A percentile compares a stretch with the other conserved stretches of the same genome.
phyloP scores from a whole-genome alignment of 768 basidiomycete species.

The Terana coerulea region DNA sequence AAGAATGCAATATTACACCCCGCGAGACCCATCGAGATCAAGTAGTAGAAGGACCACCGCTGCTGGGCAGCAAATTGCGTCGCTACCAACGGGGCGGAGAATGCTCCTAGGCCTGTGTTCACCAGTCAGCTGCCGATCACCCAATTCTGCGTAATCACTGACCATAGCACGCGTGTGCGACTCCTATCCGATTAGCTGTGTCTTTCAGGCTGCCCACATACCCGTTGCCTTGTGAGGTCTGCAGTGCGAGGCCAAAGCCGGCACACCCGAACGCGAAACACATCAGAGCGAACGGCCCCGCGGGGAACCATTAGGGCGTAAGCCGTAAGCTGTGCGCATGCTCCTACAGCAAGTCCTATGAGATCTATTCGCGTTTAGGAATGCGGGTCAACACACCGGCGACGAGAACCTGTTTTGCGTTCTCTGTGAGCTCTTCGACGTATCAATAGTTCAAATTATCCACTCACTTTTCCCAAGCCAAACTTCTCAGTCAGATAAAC shows the following conservation, averaged over 20 bases:
- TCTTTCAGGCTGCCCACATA: slow-evolving; percentile 57
- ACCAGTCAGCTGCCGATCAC: neutral
- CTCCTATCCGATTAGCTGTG: slow-evolving; percentile 60
- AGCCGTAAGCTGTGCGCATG: slow-evolving; percentile 48
- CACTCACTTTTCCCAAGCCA: slow-evolving; percentile 46
- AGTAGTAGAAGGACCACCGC: slow-evolving; percentile 43
- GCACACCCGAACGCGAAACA: slow-evolving; percentile 43
- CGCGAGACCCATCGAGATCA: slow-evolving; percentile 30
- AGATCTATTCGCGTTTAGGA: neutral
- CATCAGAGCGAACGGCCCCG: slow-evolving; percentile 62
- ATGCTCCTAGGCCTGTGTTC: slow-evolving; percentile 40
- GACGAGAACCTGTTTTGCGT: slow-evolving; percentile 4
- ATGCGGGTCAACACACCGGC: neutral
- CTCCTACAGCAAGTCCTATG: slow-evolving; percentile 43
- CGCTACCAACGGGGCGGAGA: slow-evolving; percentile 48
- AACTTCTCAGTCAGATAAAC: slow-evolving; percentile 41
- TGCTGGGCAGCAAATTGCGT: slow-evolving; percentile 41
- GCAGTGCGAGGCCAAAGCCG: slow-evolving; percentile 43
- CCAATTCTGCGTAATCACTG: neutral
- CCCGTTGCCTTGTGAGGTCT: slow-evolving; percentile 73
- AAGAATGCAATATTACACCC: slow-evolving; percentile 17
- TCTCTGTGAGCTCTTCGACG: neutral
- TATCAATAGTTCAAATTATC: neutral
- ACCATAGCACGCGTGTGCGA: slow-evolving; percentile 69
- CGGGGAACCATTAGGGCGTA: slow-evolving; percentile 51